These are phyloP conservation scores for Allantophomopsis lycopodina DNA, from an alignment of 2,329 filamentous ascomycete genomes.

Conservation along the genomic window DNA sequence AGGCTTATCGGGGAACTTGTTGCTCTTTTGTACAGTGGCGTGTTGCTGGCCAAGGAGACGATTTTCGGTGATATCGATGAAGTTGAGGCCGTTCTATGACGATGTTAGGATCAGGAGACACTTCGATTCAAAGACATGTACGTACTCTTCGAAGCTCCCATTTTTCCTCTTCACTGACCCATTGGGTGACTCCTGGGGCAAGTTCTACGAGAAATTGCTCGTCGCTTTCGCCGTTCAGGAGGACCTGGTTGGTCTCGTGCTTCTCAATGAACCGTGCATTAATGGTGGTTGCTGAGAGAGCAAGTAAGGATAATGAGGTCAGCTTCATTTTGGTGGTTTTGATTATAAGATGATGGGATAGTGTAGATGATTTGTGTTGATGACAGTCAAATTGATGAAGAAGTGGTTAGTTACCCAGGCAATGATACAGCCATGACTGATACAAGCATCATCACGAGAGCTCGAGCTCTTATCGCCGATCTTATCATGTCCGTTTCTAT, in stretches of 20 bases:
- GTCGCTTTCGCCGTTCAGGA: slow-evolving; percentile 24
- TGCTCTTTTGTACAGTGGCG: slow-evolving; percentile 25
- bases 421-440: background rate
- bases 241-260: slow-evolving; percentile 33
- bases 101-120: slow-evolving; percentile 8
- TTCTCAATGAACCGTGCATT: slow-evolving; percentile 42
- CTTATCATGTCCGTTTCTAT: too few species aligned
- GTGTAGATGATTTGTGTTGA: background rate
- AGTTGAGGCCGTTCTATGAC: slow-evolving; percentile 64
- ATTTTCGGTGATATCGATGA: slow-evolving; percentile 87
- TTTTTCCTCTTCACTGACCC: slow-evolving; percentile 91
- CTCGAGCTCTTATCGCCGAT: too few species aligned
- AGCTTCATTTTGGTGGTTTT: slow-evolving; percentile 31
- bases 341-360: background rate
- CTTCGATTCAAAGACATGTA: slow-evolving; percentile 5
- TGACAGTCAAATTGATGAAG: too few species aligned
- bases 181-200: slow-evolving; percentile 66
- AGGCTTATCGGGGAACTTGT: slow-evolving; percentile 53
- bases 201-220: slow-evolving; percentile 70
- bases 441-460: too few species aligned
- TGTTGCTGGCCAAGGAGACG: slow-evolving; percentile 42
- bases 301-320: slow-evolving; percentile 30
- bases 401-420: background rate
- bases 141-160: slow-evolving; percentile 76
- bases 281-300: slow-evolving; percentile 36